Evolutionary conservation across 257 asterid genomes (phyloP).

Genomic region (Oldenlandia corymbosa): DNA sequence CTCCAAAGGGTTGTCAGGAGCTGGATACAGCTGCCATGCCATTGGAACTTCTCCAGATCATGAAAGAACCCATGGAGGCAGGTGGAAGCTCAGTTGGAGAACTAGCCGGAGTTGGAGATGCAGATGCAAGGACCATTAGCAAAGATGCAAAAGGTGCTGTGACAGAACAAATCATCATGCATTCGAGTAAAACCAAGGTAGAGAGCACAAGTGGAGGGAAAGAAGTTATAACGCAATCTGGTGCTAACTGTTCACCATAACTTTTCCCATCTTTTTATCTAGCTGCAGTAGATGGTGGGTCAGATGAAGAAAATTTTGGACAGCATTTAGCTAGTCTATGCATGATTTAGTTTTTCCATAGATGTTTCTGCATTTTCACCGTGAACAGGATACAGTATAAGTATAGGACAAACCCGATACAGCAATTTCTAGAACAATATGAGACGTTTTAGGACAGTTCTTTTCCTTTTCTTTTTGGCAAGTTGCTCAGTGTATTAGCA

Average conservation of each 20-base stretch:
- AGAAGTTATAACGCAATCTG: slow-evolving; percentile 10
- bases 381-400: not conserved
- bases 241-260: not conserved
- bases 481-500: not conserved
- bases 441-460: not conserved
- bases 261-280: not conserved
- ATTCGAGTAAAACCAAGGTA: slow-evolving; percentile 32
- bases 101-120: slow-evolving; percentile 12
- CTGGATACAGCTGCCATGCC: slow-evolving; percentile 84
- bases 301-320: not conserved
- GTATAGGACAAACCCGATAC: slow-evolving; percentile 3
- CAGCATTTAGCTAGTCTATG: not conserved
- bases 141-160: slow-evolving; percentile 12
- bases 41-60: slow-evolving; percentile 47
- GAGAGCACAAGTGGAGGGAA: slow-evolving; percentile 10
- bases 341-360: not conserved
- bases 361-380: no score
- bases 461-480: not conserved
- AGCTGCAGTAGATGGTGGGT: not conserved
- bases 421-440: not conserved
- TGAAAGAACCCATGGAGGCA: slow-evolving; percentile 28
- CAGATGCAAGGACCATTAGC: slow-evolving; percentile 1
- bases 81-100: slow-evolving; percentile 13
- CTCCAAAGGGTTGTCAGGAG: slow-evolving; percentile 46
- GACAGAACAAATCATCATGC: slow-evolving; percentile 16